Evolutionary conservation across 768 basidiomycete genomes (phyloP).

Genomic region (Kwoniella botswanensis): DNA sequence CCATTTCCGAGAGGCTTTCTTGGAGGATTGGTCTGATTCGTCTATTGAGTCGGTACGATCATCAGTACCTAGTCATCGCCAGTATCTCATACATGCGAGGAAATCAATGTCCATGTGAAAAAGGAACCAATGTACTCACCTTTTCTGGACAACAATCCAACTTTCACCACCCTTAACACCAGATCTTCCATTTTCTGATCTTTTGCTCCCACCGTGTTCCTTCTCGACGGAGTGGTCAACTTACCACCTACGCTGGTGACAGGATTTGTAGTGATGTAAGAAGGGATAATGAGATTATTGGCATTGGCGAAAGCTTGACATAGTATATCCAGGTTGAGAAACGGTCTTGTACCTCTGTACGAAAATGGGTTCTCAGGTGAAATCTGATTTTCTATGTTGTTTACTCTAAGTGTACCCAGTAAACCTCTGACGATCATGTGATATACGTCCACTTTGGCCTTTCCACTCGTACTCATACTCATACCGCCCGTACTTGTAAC

Average conservation of each 20-base stretch:
- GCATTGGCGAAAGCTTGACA: constrained; percentile 53
- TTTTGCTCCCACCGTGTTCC: constrained; percentile 9
- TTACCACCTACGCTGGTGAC: constrained; percentile 16
- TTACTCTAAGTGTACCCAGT: constrained; percentile 35
- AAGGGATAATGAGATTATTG: constrained; percentile 26
- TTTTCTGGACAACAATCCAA: constrained; percentile 79
- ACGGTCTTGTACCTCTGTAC: constrained; percentile 53
- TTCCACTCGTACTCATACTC: constrained; percentile 11
- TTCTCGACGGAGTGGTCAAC: constrained; percentile 13
- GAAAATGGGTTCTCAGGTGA: constrained; percentile 57
- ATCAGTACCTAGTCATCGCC: not conserved
- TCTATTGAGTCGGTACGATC: constrained; percentile 44
- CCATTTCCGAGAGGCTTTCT: constrained; percentile 86
- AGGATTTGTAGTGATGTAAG: not conserved
- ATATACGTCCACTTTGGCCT: constrained; percentile 78
- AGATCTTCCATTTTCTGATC: constrained; percentile 19
- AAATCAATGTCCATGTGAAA: not conserved
- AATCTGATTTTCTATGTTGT: constrained; percentile 50
- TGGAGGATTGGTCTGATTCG: constrained; percentile 75
- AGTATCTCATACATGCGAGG: not conserved
- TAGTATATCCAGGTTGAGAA: constrained; percentile 51
- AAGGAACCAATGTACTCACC: constrained; percentile 44
- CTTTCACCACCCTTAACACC: constrained; percentile 74
- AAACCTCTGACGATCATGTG: constrained; percentile 67
- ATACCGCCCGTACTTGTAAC: constrained; percentile 17